Conservation (phyloP, 2,329 filamentous ascomycete species). For the Madurella fahalii region DNA sequence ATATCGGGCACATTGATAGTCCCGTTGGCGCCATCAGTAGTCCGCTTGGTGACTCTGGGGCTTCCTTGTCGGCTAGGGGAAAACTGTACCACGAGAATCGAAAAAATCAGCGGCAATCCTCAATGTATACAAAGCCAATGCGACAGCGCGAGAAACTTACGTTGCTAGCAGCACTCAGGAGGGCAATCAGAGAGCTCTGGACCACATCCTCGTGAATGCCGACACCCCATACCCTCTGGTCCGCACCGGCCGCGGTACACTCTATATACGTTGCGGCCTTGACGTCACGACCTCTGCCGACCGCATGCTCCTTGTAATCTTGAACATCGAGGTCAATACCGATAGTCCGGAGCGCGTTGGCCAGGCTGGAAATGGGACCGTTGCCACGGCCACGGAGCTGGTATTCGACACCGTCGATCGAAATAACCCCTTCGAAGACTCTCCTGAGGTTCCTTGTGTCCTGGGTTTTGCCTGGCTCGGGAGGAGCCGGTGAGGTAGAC, state of each 20-base stretch:
- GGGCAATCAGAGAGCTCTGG: slow-evolving; percentile 79
- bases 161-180: slow-evolving; percentile 79
- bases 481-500: slow-evolving; percentile 67
- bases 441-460: slow-evolving; percentile 75
- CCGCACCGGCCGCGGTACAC: slow-evolving; percentile 65
- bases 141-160: slow-evolving; percentile 49
- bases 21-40: slow-evolving; percentile 45
- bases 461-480: slow-evolving; percentile 64
- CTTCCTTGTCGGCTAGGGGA: slow-evolving; percentile 66
- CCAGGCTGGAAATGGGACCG: slow-evolving; percentile 84
- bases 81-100: slow-evolving; percentile 50
- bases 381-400: slow-evolving; percentile 77
- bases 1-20: slow-evolving; percentile 25
- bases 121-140: neutral
- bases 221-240: slow-evolving; percentile 80
- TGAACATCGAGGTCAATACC: slow-evolving; percentile 85
- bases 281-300: slow-evolving; percentile 73
- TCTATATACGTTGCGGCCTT: slow-evolving; percentile 97
- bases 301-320: slow-evolving; percentile 95
- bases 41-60: slow-evolving; percentile 59
- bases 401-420: slow-evolving; percentile 76
- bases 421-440: slow-evolving; percentile 79
- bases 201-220: slow-evolving; percentile 91
- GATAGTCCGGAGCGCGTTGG: slow-evolving; percentile 71
- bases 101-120: slow-evolving; percentile 6